A percentile compares a stretch with the other conserved stretches of the same genome.
These are phyloP conservation scores for Capronia americana DNA, from an alignment of 2,329 filamentous ascomycete genomes.

Conservation along the genomic window DNA sequence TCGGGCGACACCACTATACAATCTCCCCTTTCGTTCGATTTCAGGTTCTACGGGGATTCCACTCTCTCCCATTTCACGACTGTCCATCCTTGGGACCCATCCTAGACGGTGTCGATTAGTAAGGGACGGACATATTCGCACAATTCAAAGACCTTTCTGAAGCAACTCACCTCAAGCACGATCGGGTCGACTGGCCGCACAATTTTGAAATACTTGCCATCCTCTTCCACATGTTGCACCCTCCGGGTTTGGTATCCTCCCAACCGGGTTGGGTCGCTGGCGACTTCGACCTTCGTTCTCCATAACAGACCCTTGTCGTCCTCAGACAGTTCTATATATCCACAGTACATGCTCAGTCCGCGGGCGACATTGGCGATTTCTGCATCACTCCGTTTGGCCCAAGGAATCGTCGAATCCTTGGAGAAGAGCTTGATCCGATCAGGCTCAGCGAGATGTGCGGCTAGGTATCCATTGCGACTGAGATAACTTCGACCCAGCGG, in stretches of 20 bases:
- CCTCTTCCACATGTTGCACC: not conserved
- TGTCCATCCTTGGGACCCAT: not conserved
- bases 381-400: not conserved
- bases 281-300: not conserved
- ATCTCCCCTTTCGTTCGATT: no score
- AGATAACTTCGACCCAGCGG: not conserved
- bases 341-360: not conserved
- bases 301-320: not conserved
- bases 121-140: no score
- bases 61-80: not conserved
- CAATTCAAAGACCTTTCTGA: not conserved
- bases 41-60: not conserved
- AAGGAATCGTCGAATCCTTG: not conserved
- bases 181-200: not conserved
- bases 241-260: not conserved
- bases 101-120: not conserved
- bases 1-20: no score
- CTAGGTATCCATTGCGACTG: not conserved
- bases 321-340: not conserved
- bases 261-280: not conserved
- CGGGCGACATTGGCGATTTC: not conserved
- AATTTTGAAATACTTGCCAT: not conserved
- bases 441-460: not conserved
- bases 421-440: not conserved
- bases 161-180: not conserved